phyloP scores from a whole-genome alignment of 495 filamentous ascomycete species.

The Hypomontagnella monticulosa region DNA sequence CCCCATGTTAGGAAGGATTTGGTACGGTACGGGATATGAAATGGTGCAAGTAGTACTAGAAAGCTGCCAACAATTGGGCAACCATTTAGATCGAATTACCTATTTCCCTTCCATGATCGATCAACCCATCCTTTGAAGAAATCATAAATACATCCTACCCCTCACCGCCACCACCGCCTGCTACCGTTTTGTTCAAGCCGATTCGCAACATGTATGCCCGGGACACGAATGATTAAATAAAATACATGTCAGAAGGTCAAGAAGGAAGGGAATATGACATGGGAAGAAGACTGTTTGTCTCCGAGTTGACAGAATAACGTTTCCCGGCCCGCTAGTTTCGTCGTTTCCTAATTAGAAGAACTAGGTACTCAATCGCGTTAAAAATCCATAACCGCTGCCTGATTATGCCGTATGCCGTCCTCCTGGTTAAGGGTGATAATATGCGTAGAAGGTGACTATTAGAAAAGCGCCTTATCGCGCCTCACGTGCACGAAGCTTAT shows the following conservation, averaged over 20 bases:
- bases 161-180: slow-evolving; percentile 10
- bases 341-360: slow-evolving; percentile 23
- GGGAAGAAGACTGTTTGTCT: neutral
- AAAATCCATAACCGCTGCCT: slow-evolving; percentile 14
- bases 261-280: neutral
- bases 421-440: slow-evolving; percentile 27
- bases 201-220: slow-evolving; percentile 22
- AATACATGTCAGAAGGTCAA: slow-evolving; percentile 27
- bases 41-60: slow-evolving; percentile 12
- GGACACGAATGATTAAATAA: slow-evolving; percentile 27
- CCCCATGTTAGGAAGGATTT: slow-evolving; percentile 17
- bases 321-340: neutral
- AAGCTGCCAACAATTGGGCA: slow-evolving; percentile 17
- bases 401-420: slow-evolving; percentile 17
- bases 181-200: slow-evolving; percentile 23
- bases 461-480: slow-evolving; percentile 84
- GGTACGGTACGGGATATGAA: slow-evolving; percentile 2
- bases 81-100: slow-evolving; percentile 31
- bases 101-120: slow-evolving; percentile 28
- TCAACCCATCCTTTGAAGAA: slow-evolving; percentile 12
- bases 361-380: slow-evolving; percentile 12
- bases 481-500: slow-evolving; percentile 70
- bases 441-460: slow-evolving; percentile 42
- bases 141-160: slow-evolving; percentile 27
- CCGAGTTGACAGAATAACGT: neutral